Conservation (phyloP, 225 moss, liverwort and hornwort species). For the Pseudoscleropodium purum region DNA sequence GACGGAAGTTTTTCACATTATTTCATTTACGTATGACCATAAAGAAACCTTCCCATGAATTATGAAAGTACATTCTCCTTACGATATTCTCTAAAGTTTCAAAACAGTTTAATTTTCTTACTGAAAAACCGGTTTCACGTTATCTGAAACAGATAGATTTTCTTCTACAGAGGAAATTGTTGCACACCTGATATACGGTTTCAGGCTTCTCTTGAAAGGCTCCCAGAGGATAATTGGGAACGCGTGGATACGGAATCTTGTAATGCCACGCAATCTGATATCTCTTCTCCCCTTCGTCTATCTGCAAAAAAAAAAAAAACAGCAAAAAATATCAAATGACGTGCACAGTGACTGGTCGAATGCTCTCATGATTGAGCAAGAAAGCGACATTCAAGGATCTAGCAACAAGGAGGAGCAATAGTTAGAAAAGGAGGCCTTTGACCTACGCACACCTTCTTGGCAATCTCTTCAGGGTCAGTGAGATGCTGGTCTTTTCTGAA, state of each 20-base stretch:
- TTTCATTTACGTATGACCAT: not conserved
- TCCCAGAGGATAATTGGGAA: conserved; percentile 78
- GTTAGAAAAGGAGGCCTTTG: not conserved
- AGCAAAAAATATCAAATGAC: not conserved
- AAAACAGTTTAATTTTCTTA: not conserved
- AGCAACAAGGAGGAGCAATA: not conserved
- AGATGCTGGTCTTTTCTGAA: conserved; percentile 53
- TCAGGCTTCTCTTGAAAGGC: conserved; percentile 67
- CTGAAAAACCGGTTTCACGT: not conserved
- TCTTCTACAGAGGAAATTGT: not conserved
- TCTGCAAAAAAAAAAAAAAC: conserved; percentile 17
- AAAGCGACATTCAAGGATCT: not conserved
- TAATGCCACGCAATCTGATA: conserved; percentile 95
- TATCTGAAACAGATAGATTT: not conserved
- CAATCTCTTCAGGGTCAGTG: conserved; percentile 44
- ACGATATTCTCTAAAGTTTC: not conserved
- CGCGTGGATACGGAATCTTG: conserved; percentile 92
- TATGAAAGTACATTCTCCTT: not conserved
- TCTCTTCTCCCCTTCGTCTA: conserved; percentile 86
- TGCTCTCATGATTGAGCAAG: not conserved
- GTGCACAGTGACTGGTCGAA: not conserved
- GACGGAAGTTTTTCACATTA: not conserved
- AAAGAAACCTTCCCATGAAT: not conserved
- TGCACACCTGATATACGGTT: conserved; percentile 52
- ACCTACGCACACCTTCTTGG: conserved; percentile 40